Evolutionary conservation across 768 basidiomycete species (phyloP).

Genomic region (Leccinum variicolor): DNA sequence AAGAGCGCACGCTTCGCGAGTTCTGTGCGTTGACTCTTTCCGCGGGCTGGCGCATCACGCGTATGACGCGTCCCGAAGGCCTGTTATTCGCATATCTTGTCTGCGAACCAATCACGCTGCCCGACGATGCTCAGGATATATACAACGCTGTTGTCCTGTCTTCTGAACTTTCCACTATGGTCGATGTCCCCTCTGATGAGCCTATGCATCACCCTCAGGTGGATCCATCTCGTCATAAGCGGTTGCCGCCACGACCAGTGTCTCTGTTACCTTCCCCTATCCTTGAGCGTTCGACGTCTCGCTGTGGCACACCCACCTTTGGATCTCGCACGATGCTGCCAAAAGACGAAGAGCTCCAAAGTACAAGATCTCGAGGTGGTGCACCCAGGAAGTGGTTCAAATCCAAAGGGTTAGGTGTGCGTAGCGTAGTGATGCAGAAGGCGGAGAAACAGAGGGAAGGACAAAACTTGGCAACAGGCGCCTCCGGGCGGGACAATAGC

Average conservation of each 20-base stretch:
- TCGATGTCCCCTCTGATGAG: conserved; percentile 10
- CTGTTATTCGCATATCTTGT: conserved; percentile 70
- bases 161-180: conserved; percentile 14
- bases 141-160: conserved; percentile 19
- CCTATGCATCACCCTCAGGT: background rate
- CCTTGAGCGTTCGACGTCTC: conserved; percentile 45
- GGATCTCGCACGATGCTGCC: conserved; percentile 44
- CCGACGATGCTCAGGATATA: conserved; percentile 31
- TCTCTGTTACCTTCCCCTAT: conserved; percentile 24
- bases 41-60: conserved; percentile 60
- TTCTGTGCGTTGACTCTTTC: conserved; percentile 49
- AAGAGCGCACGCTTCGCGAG: conserved; percentile 69
- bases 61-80: conserved; percentile 55
- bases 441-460: conserved; percentile 22
- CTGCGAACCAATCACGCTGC: conserved; percentile 59
- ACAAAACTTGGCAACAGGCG: conserved; percentile 1
- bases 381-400: conserved; percentile 28
- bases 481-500: background rate
- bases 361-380: conserved; percentile 9
- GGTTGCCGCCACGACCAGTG: conserved; percentile 1
- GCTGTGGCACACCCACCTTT: conserved; percentile 62
- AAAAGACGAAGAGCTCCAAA: conserved; percentile 24
- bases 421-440: conserved; percentile 20
- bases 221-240: conserved; percentile 8
- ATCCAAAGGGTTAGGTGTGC: conserved; percentile 28